Percentiles rank a stretch among this genome's conserved stretches.
These are phyloP conservation scores for Claviceps sp. DNA, from an alignment of 2,329 filamentous ascomycete genomes.

Conservation along the genomic window DNA sequence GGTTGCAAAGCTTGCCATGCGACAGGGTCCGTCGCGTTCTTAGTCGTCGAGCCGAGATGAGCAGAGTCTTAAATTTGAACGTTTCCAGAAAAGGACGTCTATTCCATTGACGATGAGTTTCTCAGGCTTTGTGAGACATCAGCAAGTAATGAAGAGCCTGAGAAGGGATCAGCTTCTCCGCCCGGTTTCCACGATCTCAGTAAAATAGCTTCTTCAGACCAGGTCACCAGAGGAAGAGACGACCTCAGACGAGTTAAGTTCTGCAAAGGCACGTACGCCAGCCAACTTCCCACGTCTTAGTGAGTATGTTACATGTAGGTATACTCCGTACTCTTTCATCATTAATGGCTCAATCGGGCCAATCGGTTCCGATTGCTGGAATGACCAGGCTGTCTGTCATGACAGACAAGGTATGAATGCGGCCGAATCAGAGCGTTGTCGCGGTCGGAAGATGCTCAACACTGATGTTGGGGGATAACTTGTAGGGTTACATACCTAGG, in stretches of 20 bases:
- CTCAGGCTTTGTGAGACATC: neutral
- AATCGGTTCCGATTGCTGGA: too few relatives aligned
- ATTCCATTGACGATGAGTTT: neutral
- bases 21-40: neutral
- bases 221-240: neutral
- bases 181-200: neutral
- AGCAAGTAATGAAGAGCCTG: neutral
- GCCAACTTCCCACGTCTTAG: neutral
- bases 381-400: too few relatives aligned
- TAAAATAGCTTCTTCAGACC: neutral
- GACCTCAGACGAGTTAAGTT: neutral
- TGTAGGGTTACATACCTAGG: too few relatives aligned
- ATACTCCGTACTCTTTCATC: too few relatives aligned
- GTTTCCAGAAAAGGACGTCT: neutral
- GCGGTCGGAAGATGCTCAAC: neutral
- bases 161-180: neutral
- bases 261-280: neutral
- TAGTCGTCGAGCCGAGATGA: neutral
- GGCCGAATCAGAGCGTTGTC: neutral
- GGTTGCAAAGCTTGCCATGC: neutral
- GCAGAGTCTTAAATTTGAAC: neutral
- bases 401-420: too few relatives aligned
- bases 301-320: neutral
- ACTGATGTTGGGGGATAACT: neutral
- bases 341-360: too few relatives aligned